Base-by-base conservation (phyloP, 257 asterid genomes). In the Przewalskia tangutica region DNA sequence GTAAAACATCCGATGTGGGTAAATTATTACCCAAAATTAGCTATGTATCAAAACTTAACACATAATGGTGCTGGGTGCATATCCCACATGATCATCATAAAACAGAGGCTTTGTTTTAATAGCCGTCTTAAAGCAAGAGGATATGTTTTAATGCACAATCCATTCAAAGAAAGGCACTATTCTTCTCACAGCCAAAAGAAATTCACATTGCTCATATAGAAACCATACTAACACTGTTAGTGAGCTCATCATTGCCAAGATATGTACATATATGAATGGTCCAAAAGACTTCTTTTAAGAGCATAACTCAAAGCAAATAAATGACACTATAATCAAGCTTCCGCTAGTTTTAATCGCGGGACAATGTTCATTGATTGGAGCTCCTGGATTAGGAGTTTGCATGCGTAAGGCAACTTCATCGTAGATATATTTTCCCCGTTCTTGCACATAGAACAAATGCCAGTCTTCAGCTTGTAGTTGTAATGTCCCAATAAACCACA, bases 381-480 rank as follows among this genome's bases (percentile, higher is more conserved):
- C 77, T 88, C 91, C 87, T 96, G 99, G 88, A 96, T 27, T 83
- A 96, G 86, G 86, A 96, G 97, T 89, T 96, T 96, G 98, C 99
- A 96, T 7, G 99, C 99, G 84, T 96, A 96, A n/a, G 99, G 99
- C 83, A 96, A 84, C 81, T 96, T 96, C 99, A 96, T 91, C 68
- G 98, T 91, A 59, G 97, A 92, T 68, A 95, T 89, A 83, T 93
- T 93, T 42, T 94, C 98, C 78, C 97, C 97, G 58, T 89, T 93
- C 89, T 94, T 94, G 81, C 99, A 96, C 51, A 91, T 89, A 1
- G 99, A 91, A 82, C 98, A 96, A 55, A 93, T 84, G 81, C 93
- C 94, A 12, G 88, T 64, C 85, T 92, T 93, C 70, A 93, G 88
- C 91, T 92, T 94, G 65, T 79, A 85, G 89, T 88, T 84, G 90